Conservation (phyloP, 2,329 filamentous ascomycete species). For the Xylariaceae sp. region DNA sequence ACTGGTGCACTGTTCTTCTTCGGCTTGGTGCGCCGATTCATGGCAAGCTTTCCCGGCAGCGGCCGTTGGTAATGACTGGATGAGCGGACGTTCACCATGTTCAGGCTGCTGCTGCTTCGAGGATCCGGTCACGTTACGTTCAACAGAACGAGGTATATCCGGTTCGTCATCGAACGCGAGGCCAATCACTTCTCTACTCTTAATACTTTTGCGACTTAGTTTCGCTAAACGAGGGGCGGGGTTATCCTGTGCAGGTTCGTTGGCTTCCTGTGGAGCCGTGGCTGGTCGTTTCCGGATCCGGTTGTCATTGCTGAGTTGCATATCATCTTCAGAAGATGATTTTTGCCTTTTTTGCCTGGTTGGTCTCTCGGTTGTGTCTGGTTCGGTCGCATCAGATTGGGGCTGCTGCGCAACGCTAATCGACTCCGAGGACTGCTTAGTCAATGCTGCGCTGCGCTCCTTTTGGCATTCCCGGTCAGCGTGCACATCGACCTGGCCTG, state of each 20-base stretch:
- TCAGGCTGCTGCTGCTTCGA: no score
- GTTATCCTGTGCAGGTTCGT: background rate
- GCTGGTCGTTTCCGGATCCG: no score
- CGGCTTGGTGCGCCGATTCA: no score
- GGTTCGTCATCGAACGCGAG: conserved; percentile 28
- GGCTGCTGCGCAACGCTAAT: background rate
- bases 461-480: background rate
- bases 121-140: background rate
- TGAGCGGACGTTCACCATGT: no score
- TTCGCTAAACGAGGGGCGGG: conserved; percentile 30
- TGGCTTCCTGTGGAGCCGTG: no score
- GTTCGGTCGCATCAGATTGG: background rate
- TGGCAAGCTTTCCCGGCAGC: no score
- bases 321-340: no score
- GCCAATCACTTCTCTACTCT: conserved; percentile 33
- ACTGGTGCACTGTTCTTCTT: no score
- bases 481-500: background rate
- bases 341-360: no score
- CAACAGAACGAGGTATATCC: background rate
- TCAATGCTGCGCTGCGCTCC: background rate
- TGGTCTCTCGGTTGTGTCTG: background rate
- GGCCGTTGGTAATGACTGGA: no score
- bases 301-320: no score
- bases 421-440: background rate
- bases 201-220: conserved; percentile 29